These are phyloP conservation scores for Pleurostoma richardsiae DNA, from an alignment of 2,329 filamentous ascomycete genomes.

Conservation along the genomic window DNA sequence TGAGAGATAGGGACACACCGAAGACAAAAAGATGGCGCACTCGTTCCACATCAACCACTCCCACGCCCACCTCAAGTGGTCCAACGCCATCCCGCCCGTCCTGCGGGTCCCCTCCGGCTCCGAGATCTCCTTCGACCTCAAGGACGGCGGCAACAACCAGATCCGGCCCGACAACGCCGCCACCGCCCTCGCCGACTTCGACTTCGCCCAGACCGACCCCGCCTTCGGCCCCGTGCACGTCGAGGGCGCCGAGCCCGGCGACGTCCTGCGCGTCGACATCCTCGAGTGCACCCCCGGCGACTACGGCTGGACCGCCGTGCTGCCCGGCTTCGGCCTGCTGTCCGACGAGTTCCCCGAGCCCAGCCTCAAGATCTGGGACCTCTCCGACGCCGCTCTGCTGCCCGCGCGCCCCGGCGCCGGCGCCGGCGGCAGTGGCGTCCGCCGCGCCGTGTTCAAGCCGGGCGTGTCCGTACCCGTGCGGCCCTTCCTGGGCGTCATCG, in stretches of 20 bases:
- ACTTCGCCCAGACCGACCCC: constrained; percentile 36
- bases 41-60: constrained; percentile 19
- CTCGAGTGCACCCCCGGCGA: constrained; percentile 35
- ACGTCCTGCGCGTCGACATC: constrained; percentile 46
- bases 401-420: constrained; percentile 5
- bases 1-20: not conserved
- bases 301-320: constrained; percentile 49
- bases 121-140: constrained; percentile 40
- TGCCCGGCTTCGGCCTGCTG: constrained; percentile 44
- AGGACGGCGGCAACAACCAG: constrained; percentile 45
- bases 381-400: constrained; percentile 16
- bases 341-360: constrained; percentile 39
- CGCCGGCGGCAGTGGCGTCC: constrained; percentile 15
- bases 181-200: constrained; percentile 31
- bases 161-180: constrained; percentile 34
- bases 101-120: constrained; percentile 41
- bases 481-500: constrained; percentile 48
- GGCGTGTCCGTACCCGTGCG: constrained; percentile 42
- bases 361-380: constrained; percentile 42
- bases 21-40: constrained; percentile 9
- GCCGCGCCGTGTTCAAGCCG: constrained; percentile 35
- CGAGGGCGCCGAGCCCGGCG: constrained; percentile 42
- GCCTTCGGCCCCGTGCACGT: constrained; percentile 46
- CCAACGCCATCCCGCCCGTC: constrained; percentile 34
- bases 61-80: constrained; percentile 42